Percentiles rank a stretch among this genome's conserved stretches.
phyloP scores from a whole-genome alignment of 2,329 filamentous ascomycete genomes.

The Basipetospora sp. region DNA sequence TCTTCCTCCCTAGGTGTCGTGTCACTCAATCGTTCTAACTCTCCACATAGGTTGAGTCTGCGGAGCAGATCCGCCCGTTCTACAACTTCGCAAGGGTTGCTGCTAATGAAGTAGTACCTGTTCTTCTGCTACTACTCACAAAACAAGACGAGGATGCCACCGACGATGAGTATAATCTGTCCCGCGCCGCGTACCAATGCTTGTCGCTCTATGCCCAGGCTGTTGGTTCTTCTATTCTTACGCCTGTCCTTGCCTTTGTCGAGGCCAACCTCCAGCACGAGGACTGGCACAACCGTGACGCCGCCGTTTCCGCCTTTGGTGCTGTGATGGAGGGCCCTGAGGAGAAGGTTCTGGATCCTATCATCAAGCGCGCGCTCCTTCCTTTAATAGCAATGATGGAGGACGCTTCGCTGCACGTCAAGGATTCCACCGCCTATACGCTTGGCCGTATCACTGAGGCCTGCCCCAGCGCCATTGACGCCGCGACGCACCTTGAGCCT shows the following conservation, averaged over 20 bases:
- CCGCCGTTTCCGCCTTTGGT: slow-evolving; percentile 90
- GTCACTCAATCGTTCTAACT: slow-evolving; percentile 8
- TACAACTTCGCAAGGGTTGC: slow-evolving; percentile 93
- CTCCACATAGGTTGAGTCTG: slow-evolving; percentile 44
- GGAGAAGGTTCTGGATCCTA: slow-evolving; percentile 76
- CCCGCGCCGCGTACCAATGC: slow-evolving; percentile 89
- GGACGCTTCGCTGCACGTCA: slow-evolving; percentile 75
- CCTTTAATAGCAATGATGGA: slow-evolving; percentile 87
- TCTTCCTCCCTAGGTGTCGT: too few species aligned
- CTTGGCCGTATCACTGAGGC: slow-evolving; percentile 91
- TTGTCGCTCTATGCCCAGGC: slow-evolving; percentile 89
- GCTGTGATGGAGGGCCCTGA: slow-evolving; percentile 98
- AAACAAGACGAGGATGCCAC: slow-evolving; percentile 95
- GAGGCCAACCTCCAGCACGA: slow-evolving; percentile 79
- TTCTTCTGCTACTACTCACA: slow-evolving; percentile 73
- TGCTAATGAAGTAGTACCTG: slow-evolving; percentile 84
- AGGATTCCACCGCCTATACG: slow-evolving; percentile 90
- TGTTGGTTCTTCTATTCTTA: slow-evolving; percentile 70
- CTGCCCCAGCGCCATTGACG: slow-evolving; percentile 82
- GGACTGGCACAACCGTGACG: slow-evolving; percentile 90
- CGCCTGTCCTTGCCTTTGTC: slow-evolving; percentile 77
- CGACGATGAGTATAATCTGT: slow-evolving; percentile 95
- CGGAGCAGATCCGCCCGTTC: slow-evolving; percentile 74
- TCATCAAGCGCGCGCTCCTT: slow-evolving; percentile 87
- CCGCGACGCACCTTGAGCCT: slow-evolving; percentile 63